Base-by-base conservation (phyloP, 2,329 filamentous ascomycete genomes). In the Xylariomycetidae sp. region DNA sequence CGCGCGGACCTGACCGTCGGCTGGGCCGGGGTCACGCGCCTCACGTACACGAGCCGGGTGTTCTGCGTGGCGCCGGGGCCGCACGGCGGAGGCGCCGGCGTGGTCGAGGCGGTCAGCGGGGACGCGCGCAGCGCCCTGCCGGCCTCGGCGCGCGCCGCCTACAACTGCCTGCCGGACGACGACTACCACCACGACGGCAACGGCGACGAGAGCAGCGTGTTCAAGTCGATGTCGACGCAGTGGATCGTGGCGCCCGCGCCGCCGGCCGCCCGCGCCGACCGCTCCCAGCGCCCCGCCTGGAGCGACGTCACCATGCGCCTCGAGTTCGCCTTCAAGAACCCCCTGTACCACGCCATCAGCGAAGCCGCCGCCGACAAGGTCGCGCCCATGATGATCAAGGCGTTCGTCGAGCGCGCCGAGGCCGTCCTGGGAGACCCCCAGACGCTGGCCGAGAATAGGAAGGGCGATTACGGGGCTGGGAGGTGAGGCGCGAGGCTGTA, bases 311-410 rank as follows among this genome's bases (percentile, higher is more conserved):
- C 75, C 47, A 63, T 98, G 47, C 68, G 71, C 36, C 81, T 98
- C 47, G 74, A 80, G 42, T 95, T 89, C 57, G 76, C 82, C 58
- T 95, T 98, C 57, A 72, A 77, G 48, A 96, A 89, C 60, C 86
- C 89, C n/a, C 58, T 95, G 36, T 93, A 95, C 63, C 81, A 79
- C 25, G 78, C 84, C 14, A 68, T 95, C 54, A 92, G 89, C 56
- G 73, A 79, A 23, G 82, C 85, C 20, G 80, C 92, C 16, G 86
- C 87, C 44, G 82, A 86, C 19, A 87, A 85, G 61, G 79, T 95
- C 43, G 90, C 87, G 2, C 79, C 78, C 4, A 70, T 84, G 44
- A 95, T 98, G 88, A 84, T 96, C 45, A 80, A 85, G 58, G 90
- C 92, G 1, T 98, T 98, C 65, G 89, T 95, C 65, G 75, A 76